These are phyloP conservation scores for Novymonas esmeraldas DNA, from an alignment of 208 protist genomes.

Conservation along the genomic window DNA sequence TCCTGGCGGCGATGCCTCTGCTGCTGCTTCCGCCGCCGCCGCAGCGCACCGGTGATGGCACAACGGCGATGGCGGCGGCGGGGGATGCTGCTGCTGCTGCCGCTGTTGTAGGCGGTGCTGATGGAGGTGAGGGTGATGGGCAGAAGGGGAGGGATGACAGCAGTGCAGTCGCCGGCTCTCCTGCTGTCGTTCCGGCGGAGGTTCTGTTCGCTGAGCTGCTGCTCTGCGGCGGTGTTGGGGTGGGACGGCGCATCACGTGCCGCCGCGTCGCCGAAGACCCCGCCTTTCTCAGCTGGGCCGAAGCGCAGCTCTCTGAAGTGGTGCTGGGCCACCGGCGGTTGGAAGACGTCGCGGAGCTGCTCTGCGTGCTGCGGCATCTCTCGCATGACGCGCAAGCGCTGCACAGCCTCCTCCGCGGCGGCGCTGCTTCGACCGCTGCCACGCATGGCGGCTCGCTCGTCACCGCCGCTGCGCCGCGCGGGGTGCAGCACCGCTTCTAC, in stretches of 20 bases:
- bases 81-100: no score
- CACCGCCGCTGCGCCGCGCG: not conserved
- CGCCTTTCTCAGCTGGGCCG: slow-evolving; percentile 30
- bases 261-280: slow-evolving; percentile 41
- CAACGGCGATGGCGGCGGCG: no score
- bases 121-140: no score
- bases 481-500: slow-evolving; percentile 22
- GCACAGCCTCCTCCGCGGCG: slow-evolving; percentile 11
- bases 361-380: slow-evolving; percentile 45
- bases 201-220: slow-evolving; percentile 34
- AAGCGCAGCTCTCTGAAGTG: slow-evolving; percentile 31
- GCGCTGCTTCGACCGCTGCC: not conserved
- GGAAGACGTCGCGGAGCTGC: slow-evolving; percentile 32
- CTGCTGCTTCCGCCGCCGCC: slow-evolving; percentile 16
- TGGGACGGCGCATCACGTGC: slow-evolving; percentile 22
- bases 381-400: slow-evolving; percentile 30
- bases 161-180: slow-evolving; percentile 4
- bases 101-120: no score
- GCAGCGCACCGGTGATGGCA: no score
- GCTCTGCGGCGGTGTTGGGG: slow-evolving; percentile 39
- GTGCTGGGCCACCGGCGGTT: slow-evolving; percentile 35
- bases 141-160: no score
- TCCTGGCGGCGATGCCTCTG: slow-evolving; percentile 33
- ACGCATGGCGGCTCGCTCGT: not conserved
- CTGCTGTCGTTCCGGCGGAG: slow-evolving; percentile 2